Conservation (phyloP, 2,329 filamentous ascomycete genomes). For the Fusarium drepaniforme region DNA sequence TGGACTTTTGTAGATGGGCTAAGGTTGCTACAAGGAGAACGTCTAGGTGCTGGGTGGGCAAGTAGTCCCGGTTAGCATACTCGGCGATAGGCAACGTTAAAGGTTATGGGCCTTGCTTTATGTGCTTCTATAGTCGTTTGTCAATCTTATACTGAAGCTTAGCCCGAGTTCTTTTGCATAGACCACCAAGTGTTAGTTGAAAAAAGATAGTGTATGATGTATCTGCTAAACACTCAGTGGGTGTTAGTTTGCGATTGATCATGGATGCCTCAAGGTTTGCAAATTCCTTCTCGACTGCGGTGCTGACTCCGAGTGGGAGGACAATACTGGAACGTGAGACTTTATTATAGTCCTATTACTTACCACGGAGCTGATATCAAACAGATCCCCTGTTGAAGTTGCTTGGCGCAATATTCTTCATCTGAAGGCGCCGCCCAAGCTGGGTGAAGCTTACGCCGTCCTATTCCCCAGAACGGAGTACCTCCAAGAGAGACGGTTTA, state of each 20-base stretch:
- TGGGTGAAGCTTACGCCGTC: neutral
- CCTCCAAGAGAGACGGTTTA: neutral
- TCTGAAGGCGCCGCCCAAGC: neutral
- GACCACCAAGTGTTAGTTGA: neutral
- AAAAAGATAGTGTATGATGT: neutral
- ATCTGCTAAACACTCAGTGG: neutral
- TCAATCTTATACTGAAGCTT: neutral
- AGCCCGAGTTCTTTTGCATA: neutral
- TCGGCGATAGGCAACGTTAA: neutral
- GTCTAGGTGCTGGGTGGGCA: neutral
- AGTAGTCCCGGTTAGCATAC: neutral
- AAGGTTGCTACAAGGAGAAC: neutral
- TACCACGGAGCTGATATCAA: neutral
- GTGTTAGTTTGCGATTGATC: neutral
- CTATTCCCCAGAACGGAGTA: neutral
- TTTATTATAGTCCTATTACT: neutral
- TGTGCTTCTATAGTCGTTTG: neutral
- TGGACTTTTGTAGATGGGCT: conserved; percentile 9
- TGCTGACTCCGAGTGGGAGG: neutral
- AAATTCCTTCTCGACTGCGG: neutral
- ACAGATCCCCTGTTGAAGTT: neutral
- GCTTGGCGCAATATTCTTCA: neutral
- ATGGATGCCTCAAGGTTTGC: neutral
- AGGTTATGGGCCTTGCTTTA: neutral
- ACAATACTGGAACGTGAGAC: neutral